These are phyloP conservation scores for Hemerocallis citrina DNA, from an alignment of 106 monocot genomes.

Conservation along the genomic window DNA sequence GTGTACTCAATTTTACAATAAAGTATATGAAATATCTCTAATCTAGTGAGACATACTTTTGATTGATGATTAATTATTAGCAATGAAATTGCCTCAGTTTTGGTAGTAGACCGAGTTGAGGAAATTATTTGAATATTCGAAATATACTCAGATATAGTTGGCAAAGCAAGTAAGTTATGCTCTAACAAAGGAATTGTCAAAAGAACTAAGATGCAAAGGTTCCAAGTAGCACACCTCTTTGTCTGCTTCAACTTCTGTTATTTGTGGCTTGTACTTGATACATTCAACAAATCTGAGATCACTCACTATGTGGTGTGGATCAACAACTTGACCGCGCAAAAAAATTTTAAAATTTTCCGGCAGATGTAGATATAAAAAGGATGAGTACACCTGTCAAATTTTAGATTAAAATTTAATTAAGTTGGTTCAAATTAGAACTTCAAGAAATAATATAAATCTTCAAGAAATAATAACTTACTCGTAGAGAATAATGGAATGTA, in stretches of 20 bases:
- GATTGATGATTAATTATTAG: too few species aligned
- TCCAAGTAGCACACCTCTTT: conserved; percentile 27
- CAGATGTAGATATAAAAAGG: conserved; percentile 41
- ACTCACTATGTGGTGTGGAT: conserved; percentile 36
- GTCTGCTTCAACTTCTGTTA: conserved; percentile 8
- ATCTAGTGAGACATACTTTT: too few species aligned
- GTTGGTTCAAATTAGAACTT: background rate
- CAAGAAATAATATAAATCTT: background rate
- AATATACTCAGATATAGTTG: background rate
- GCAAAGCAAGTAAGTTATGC: background rate
- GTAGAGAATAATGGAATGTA: conserved; percentile 25
- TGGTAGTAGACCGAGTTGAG: too few species aligned
- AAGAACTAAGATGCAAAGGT: background rate
- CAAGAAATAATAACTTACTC: conserved; percentile 13
- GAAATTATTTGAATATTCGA: too few species aligned
- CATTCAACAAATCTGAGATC: conserved; percentile 61
- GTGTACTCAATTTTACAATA: too few species aligned
- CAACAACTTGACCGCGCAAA: conserved; percentile 51
- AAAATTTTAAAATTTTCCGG: conserved; percentile 55
- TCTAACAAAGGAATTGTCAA: background rate
- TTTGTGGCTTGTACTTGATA: conserved; percentile 62
- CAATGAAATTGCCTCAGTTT: too few species aligned
- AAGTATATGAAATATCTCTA: too few species aligned
- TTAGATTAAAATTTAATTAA: conserved; percentile 4
- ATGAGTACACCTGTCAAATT: conserved; percentile 8